Percentiles rank a stretch among this genome's conserved stretches.
phyloP scores from a whole-genome alignment of 148 eudicot species.

The Heliamphora exappendiculata region DNA sequence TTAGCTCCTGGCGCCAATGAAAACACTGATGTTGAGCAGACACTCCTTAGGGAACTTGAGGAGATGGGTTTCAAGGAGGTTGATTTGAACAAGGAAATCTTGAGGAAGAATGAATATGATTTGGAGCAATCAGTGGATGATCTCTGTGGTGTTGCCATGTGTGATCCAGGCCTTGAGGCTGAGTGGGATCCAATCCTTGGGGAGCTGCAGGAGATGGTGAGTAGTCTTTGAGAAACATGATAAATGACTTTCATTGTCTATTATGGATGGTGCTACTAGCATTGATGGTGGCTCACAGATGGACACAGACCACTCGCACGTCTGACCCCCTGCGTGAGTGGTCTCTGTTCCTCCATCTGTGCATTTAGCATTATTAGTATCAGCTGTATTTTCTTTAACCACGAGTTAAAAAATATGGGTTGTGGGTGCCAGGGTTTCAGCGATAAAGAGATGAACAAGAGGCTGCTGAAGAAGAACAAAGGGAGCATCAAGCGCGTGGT shows the following conservation, averaged over 20 bases:
- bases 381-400: no score
- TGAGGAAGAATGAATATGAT: slow-evolving; percentile 51
- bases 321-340: no score
- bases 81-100: slow-evolving; percentile 52
- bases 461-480: slow-evolving; percentile 70
- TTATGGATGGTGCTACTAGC: no score
- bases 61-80: slow-evolving; percentile 63
- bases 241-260: no score
- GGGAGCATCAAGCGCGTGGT: slow-evolving; percentile 80
- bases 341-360: no score
- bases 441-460: slow-evolving; percentile 54
- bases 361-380: no score
- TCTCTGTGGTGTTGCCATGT: slow-evolving; percentile 53
- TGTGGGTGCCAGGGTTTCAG: slow-evolving; percentile 55
- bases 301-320: no score
- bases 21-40: slow-evolving; percentile 32
- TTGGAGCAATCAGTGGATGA: slow-evolving; percentile 56
- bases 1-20: slow-evolving; percentile 13
- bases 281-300: no score
- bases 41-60: slow-evolving; percentile 45
- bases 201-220: slow-evolving; percentile 84
- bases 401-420: neutral
- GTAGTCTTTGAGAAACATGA: no score
- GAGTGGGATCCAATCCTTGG: slow-evolving; percentile 74
- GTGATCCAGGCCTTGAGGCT: slow-evolving; percentile 71